Evolutionary conservation across 2,329 filamentous ascomycete species (phyloP).

Genomic region (Tolypocladium pustulatum): DNA sequence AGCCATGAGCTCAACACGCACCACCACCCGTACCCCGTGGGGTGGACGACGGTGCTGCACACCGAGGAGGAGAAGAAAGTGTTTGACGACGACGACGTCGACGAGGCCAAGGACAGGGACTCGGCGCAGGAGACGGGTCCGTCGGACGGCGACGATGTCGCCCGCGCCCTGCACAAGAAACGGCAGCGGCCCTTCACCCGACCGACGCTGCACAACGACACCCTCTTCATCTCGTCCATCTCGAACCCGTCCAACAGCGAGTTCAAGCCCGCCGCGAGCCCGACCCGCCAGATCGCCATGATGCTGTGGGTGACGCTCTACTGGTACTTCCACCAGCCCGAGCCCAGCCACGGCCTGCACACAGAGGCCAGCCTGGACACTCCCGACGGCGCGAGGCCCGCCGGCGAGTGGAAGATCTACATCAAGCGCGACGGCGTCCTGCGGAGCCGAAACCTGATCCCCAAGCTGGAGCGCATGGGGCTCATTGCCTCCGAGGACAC

Average conservation of each 20-base stretch:
- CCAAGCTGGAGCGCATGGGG: slow-evolving; percentile 90
- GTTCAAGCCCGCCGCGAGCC: slow-evolving; percentile 69
- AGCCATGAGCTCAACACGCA: slow-evolving; percentile 62
- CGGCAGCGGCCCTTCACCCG: slow-evolving; percentile 40
- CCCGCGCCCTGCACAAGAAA: slow-evolving; percentile 18
- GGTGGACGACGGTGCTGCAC: slow-evolving; percentile 83
- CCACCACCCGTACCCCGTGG: slow-evolving; percentile 64
- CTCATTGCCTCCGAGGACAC: slow-evolving; percentile 69
- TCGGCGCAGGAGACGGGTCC: not conserved
- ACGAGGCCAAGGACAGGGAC: not conserved
- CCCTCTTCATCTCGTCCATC: slow-evolving; percentile 84
- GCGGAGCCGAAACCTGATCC: slow-evolving; percentile 69
- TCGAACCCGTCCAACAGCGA: slow-evolving; percentile 73
- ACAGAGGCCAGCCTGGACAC: slow-evolving; percentile 56
- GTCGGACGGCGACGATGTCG: slow-evolving; percentile 10
- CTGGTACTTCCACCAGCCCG: slow-evolving; percentile 92
- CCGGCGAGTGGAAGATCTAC: slow-evolving; percentile 76
- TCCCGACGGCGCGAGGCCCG: slow-evolving; percentile 59
- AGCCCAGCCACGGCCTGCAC: slow-evolving; percentile 54
- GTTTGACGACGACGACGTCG: slow-evolving; percentile 5
- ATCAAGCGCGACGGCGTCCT: slow-evolving; percentile 84
- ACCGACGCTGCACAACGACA: slow-evolving; percentile 70
- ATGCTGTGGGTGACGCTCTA: slow-evolving; percentile 92
- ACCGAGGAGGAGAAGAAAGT: slow-evolving; percentile 39
- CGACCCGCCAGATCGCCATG: slow-evolving; percentile 85